A percentile compares a stretch with the other conserved stretches of the same genome.
Evolutionary conservation across 176 grass and related monocot genomes (phyloP).

Genomic region (Phyllostachys edulis): DNA sequence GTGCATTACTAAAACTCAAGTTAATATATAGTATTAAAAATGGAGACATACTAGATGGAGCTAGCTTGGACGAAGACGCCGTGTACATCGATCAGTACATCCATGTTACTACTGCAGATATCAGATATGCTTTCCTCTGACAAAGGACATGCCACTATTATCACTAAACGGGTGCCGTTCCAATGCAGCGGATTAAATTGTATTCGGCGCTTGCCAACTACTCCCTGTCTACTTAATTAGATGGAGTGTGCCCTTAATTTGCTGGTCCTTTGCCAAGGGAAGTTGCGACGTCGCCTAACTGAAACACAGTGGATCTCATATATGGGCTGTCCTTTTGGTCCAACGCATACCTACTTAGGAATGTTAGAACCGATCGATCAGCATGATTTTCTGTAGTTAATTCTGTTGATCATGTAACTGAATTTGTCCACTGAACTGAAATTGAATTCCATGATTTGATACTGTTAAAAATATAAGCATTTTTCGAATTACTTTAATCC

Average conservation of each 20-base stretch:
- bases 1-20: neutral
- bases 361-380: neutral
- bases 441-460: neutral
- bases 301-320: neutral
- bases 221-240: slow-evolving; percentile 10
- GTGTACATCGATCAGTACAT: neutral
- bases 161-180: slow-evolving; percentile 35
- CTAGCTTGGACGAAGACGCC: neutral
- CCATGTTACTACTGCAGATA: neutral
- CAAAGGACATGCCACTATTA: slow-evolving; percentile 14
- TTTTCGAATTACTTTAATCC: too few species aligned
- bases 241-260: neutral
- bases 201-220: slow-evolving; percentile 55
- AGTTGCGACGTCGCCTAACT: slow-evolving; percentile 13
- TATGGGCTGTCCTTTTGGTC: neutral
- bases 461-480: too few species aligned
- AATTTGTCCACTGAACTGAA: neutral
- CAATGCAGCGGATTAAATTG: slow-evolving; percentile 33
- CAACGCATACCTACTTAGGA: neutral
- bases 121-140: neutral
- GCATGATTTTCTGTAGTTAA: neutral
- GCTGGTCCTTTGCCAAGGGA: neutral
- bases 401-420: neutral
- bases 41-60: neutral
- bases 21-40: neutral